These are phyloP conservation scores for Stemphylium lycopersici DNA, from an alignment of 2,329 filamentous ascomycete genomes.

Conservation along the genomic window DNA sequence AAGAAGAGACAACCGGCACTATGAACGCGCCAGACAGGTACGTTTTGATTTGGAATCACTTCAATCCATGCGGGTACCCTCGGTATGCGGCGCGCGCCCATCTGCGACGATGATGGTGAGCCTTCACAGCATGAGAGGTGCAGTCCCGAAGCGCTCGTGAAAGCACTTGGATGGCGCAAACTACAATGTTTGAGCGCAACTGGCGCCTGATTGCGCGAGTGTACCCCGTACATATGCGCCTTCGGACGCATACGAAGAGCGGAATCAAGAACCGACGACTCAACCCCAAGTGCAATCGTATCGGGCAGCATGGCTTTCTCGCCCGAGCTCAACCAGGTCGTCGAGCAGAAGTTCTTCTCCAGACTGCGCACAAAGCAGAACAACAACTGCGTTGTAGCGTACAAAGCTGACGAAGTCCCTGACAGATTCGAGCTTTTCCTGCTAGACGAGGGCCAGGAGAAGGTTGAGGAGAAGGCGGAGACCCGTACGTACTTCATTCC, in stretches of 20 bases:
- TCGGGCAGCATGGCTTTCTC: constrained; percentile 9
- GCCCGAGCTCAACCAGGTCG: constrained; percentile 14
- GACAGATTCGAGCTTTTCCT: constrained; percentile 91
- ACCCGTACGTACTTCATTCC: constrained; percentile 70
- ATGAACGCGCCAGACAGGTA: constrained; percentile 51
- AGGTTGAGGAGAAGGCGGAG: constrained; percentile 86
- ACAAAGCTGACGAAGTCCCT: constrained; percentile 24
- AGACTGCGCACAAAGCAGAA: constrained; percentile 16
- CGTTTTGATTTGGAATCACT: constrained; percentile 9
- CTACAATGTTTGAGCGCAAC: background rate
- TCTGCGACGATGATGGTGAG: no score
- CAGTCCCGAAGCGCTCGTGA: constrained; percentile 7
- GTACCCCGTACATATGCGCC: constrained; percentile 1
- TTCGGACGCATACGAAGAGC: background rate
- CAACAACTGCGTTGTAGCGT: constrained; percentile 5
- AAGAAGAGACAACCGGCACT: constrained; percentile 17
- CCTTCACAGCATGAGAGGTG: background rate
- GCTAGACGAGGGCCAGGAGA: constrained; percentile 86
- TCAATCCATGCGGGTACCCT: background rate
- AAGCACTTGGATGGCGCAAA: background rate
- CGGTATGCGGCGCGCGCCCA: constrained; percentile 5
- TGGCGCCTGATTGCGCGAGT: background rate
- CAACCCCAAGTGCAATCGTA: background rate
- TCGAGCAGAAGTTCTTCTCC: constrained; percentile 16
- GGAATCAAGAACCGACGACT: background rate